Evolutionary conservation across 345 rosid species (phyloP).

Genomic region (Populus alba): DNA sequence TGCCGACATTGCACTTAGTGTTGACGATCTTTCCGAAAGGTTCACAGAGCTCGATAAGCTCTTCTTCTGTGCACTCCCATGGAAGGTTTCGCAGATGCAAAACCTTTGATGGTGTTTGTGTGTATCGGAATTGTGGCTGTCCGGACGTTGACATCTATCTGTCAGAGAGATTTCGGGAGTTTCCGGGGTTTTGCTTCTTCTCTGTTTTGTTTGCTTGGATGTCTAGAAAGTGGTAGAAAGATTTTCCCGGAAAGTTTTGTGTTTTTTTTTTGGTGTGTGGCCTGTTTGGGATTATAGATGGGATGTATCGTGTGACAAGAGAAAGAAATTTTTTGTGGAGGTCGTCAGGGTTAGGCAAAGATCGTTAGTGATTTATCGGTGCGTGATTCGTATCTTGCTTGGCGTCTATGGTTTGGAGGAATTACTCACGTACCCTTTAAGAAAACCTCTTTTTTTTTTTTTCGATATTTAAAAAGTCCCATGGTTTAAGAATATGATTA

Average conservation of each 20-base stretch:
- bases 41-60: slow-evolving; percentile 85
- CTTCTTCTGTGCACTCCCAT: slow-evolving; percentile 91
- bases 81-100: slow-evolving; percentile 91
- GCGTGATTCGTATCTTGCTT: not conserved
- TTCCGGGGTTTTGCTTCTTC: too few relatives aligned
- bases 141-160: slow-evolving; percentile 64
- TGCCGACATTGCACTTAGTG: slow-evolving; percentile 91
- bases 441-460: too few relatives aligned
- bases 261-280: too few relatives aligned
- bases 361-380: not conserved
- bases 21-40: slow-evolving; percentile 94
- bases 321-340: not conserved
- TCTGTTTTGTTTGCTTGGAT: slow-evolving; percentile 14
- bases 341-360: not conserved
- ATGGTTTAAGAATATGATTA: too few relatives aligned
- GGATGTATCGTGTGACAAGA: too few relatives aligned
- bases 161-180: not conserved
- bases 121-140: slow-evolving; percentile 85
- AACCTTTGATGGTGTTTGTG: slow-evolving; percentile 95
- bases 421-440: not conserved
- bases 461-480: too few relatives aligned
- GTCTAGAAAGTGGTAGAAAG: slow-evolving; percentile 14
- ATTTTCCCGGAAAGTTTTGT: too few relatives aligned
- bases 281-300: not conserved
- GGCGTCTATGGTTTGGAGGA: not conserved